These are phyloP conservation scores for Waltiozyma sp. DNA, from an alignment of 1,139 yeast species.

Conservation along the genomic window DNA sequence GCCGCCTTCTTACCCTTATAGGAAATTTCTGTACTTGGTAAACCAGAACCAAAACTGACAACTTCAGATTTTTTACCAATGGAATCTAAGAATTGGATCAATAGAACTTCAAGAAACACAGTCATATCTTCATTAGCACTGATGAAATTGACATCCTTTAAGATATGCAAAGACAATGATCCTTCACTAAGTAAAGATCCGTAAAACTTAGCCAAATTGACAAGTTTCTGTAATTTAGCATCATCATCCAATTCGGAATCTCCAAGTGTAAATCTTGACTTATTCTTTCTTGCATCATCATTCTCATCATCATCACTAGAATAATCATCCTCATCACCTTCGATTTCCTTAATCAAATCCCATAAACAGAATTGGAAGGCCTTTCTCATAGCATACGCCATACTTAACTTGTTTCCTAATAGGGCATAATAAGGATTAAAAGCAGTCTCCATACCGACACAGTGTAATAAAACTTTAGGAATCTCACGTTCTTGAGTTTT, in stretches of 20 bases:
- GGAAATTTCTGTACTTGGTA: constrained; percentile 5
- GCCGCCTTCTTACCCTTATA: constrained; percentile 10
- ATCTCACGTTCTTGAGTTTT: constrained; percentile 82
- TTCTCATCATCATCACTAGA: constrained; percentile 22
- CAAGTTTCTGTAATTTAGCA: constrained; percentile 41
- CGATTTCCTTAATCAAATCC: constrained; percentile 76
- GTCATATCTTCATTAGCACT: constrained; percentile 56
- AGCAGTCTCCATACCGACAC: constrained; percentile 71
- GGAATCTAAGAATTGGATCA: constrained; percentile 56
- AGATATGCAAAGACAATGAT: constrained; percentile 56
- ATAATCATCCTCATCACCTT: constrained; percentile 35
- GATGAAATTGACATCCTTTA: constrained; percentile 66
- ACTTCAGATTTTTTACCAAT: constrained; percentile 56
- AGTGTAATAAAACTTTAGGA: constrained; percentile 75
- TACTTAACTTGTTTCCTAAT: constrained; percentile 67
- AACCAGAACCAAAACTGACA: constrained; percentile 37
- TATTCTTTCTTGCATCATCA: neutral
- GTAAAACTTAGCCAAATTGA: constrained; percentile 71
- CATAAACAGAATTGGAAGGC: constrained; percentile 83
- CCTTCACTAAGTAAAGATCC: constrained; percentile 70
- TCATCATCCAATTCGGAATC: constrained; percentile 29
- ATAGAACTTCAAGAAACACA: constrained; percentile 61
- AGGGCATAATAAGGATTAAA: constrained; percentile 89
- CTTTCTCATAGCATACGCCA: constrained; percentile 60
- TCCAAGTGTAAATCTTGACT: neutral